phyloP scores from a whole-genome alignment of 805 yeast species.

The Lipomyces mesembrius region DNA sequence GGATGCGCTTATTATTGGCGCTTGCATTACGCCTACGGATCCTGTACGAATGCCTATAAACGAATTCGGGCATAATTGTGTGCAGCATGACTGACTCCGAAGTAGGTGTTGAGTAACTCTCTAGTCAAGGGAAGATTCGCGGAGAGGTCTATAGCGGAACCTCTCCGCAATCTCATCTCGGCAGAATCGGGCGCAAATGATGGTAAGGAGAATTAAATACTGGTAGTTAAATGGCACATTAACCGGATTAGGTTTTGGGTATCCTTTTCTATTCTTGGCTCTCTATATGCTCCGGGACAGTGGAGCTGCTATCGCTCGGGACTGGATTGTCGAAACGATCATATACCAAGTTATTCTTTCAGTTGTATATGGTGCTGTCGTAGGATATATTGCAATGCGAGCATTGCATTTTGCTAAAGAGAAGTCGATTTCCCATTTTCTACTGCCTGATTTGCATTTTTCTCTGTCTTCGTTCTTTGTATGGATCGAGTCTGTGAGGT shows the following conservation, averaged over 20 bases:
- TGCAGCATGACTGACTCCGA: not conserved
- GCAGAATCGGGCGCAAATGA: constrained; percentile 81
- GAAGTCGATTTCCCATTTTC: constrained; percentile 36
- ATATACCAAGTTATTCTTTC: constrained; percentile 68
- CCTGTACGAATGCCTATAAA: constrained; percentile 53
- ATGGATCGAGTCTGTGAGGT: not conserved
- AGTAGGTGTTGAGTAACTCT: constrained; percentile 60
- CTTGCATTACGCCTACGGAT: constrained; percentile 78
- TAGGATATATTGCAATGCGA: constrained; percentile 59
- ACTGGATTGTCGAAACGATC: constrained; percentile 66
- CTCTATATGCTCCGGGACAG: constrained; percentile 57
- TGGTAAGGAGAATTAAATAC: constrained; percentile 18
- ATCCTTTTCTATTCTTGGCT: constrained; percentile 68
- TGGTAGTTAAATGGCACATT: not conserved
- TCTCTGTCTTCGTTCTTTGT: not conserved
- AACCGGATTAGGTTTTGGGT: constrained; percentile 51
- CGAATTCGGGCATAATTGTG: not conserved
- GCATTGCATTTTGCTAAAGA: constrained; percentile 59
- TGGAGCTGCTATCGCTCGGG: constrained; percentile 60
- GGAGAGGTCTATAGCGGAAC: constrained; percentile 62
- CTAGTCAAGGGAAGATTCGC: constrained; percentile 76
- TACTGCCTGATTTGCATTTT: not conserved
- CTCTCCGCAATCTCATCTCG: constrained; percentile 61
- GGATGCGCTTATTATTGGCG: constrained; percentile 63
- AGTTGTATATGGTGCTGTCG: constrained; percentile 51